Percentiles rank a stretch among this genome's conserved stretches.
phyloP scores from a whole-genome alignment of 1,139 yeast genomes.

The Lodderomyces metapsilosis region DNA sequence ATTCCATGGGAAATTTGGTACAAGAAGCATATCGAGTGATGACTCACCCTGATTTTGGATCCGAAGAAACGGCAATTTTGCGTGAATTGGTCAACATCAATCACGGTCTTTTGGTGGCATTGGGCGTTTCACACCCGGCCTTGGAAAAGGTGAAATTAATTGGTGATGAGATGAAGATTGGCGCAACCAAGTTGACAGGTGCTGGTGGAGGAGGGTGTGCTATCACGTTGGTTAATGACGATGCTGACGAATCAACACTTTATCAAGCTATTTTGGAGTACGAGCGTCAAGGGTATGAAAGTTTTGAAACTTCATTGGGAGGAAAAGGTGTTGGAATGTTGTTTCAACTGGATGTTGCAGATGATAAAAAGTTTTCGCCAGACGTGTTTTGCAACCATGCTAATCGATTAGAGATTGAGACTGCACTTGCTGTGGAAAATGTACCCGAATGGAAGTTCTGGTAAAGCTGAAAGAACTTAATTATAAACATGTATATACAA shows the following conservation, averaged over 20 bases:
- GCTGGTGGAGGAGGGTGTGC: constrained; percentile 99
- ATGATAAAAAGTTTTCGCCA: constrained; percentile 19
- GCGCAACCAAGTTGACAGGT: constrained; percentile 93
- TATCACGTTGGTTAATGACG: constrained; percentile 70
- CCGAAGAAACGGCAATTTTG: constrained; percentile 44
- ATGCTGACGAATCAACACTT: constrained; percentile 29
- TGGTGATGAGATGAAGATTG: constrained; percentile 62
- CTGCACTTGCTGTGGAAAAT: constrained; percentile 40
- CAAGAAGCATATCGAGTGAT: constrained; percentile 65
- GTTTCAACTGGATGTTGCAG: constrained; percentile 15
- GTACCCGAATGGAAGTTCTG: constrained; percentile 59
- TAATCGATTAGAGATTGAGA: constrained; percentile 48
- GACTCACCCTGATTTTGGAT: constrained; percentile 50
- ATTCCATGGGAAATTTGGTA: constrained; percentile 68
- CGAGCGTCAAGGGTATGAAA: constrained; percentile 59
- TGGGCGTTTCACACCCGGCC: constrained; percentile 92
- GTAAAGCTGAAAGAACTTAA: constrained; percentile 25
- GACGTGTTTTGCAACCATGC: constrained; percentile 36
- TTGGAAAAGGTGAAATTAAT: constrained; percentile 69
- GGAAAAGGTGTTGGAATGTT: constrained; percentile 81
- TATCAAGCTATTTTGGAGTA: constrained; percentile 37
- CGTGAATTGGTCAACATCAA: constrained; percentile 75
- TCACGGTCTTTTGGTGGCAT: constrained; percentile 81
- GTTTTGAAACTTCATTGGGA: constrained; percentile 82
- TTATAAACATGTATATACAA: constrained; percentile 2